Evolutionary conservation across 106 monocot genomes (phyloP).

Genomic region (Acanthochlamys bracteata): DNA sequence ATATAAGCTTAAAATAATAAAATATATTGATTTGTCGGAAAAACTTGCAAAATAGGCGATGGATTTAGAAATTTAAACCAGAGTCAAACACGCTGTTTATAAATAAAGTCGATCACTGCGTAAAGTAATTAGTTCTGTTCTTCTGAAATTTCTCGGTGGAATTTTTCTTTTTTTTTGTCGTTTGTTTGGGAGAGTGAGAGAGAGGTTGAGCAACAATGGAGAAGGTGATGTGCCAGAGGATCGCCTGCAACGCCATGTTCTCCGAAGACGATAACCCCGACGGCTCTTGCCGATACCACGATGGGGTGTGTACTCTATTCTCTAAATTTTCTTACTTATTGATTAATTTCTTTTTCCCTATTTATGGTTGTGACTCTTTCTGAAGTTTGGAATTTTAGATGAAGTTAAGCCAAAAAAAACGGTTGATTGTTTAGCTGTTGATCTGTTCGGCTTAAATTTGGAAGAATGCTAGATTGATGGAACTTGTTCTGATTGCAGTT

Average conservation of each 20-base stretch:
- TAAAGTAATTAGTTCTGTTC: too few species aligned
- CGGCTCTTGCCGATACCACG: slow-evolving; percentile 65
- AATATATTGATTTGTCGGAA: too few species aligned
- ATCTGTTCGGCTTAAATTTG: neutral
- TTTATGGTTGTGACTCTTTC: neutral
- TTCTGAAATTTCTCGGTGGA: too few species aligned
- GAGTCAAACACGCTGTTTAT: too few species aligned
- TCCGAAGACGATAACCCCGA: slow-evolving; percentile 50
- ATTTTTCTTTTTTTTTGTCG: neutral
- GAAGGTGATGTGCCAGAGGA: slow-evolving; percentile 57
- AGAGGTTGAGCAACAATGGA: slow-evolving; percentile 4
- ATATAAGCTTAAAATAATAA: too few species aligned
- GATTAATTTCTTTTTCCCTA: neutral
- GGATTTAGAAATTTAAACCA: too few species aligned
- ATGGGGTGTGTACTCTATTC: slow-evolving; percentile 30
- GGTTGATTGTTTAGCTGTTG: too few species aligned
- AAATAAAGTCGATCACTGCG: too few species aligned
- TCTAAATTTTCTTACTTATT: neutral
- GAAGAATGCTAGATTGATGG: neutral
- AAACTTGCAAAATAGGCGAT: too few species aligned
- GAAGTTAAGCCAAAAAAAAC: too few species aligned
- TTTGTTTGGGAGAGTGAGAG: slow-evolving; percentile 1
- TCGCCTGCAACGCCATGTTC: slow-evolving; percentile 67
- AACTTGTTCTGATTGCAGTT: neutral
- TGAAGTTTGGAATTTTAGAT: neutral